Conservation (phyloP, 2,329 filamentous ascomycete species). For the Calonectria montana region DNA sequence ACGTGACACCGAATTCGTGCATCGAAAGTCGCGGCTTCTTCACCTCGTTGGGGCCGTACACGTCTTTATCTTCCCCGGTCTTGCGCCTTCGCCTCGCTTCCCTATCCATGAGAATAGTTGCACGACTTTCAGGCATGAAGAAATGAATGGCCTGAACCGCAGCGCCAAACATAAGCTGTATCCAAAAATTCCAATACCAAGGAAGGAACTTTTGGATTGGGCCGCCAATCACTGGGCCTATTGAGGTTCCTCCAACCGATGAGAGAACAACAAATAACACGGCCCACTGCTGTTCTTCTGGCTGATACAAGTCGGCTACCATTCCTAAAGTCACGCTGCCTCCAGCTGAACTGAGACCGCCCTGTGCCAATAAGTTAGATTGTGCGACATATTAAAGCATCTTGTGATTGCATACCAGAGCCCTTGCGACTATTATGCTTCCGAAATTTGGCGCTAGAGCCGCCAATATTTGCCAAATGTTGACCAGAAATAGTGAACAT, state of each 20-base stretch:
- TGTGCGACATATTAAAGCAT: background rate
- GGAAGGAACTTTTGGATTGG: conserved; percentile 73
- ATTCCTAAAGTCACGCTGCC: background rate
- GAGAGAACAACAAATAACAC: background rate
- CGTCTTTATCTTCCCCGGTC: background rate
- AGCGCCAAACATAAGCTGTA: conserved; percentile 81
- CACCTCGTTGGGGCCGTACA: conserved; percentile 58
- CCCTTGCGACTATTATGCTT: background rate
- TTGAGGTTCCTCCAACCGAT: background rate
- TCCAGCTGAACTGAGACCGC: background rate
- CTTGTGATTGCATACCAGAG: background rate
- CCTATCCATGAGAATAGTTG: background rate
- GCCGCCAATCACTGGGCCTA: conserved; percentile 67
- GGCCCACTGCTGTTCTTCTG: background rate
- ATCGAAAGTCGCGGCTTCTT: conserved; percentile 73
- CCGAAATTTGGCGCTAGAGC: background rate
- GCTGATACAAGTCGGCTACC: background rate
- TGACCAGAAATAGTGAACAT: background rate
- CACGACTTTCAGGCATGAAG: background rate
- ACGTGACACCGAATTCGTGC: conserved; percentile 65
- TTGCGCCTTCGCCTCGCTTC: background rate
- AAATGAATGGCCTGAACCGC: conserved; percentile 54
- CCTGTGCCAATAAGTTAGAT: background rate
- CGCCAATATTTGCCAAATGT: background rate
- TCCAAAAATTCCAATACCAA: conserved; percentile 78